A percentile compares a stretch with the other conserved stretches of the same genome.
These are phyloP conservation scores for Boletus tomentosulus DNA, from an alignment of 768 basidiomycete genomes.

Conservation along the genomic window DNA sequence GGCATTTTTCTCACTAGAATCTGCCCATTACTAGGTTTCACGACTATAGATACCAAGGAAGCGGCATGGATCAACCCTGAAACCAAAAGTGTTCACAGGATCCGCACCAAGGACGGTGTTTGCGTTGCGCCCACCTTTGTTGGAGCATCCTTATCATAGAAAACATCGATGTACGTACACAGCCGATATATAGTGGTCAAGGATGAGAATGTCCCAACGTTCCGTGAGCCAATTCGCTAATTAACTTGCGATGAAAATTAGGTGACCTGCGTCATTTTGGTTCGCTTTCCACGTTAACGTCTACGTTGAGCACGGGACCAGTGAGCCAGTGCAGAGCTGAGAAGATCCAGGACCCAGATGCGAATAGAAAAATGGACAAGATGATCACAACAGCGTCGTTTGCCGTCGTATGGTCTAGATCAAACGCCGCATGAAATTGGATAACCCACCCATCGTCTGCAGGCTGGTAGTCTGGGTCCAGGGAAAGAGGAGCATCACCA, in stretches of 20 bases:
- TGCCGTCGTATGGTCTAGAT: neutral
- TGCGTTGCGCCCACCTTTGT: constrained; percentile 77
- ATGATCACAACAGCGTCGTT: constrained; percentile 29
- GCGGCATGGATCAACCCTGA: constrained; percentile 91
- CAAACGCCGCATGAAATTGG: neutral
- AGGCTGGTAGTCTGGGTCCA: constrained; percentile 8
- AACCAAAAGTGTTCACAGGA: constrained; percentile 75
- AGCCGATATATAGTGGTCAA: neutral
- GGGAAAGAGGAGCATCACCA: constrained; percentile 34
- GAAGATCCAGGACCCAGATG: constrained; percentile 31
- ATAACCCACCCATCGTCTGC: constrained; percentile 33
- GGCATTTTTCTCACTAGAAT: constrained; percentile 1
- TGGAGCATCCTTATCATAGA: constrained; percentile 89
- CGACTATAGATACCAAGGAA: constrained; percentile 69
- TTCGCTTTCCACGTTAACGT: neutral
- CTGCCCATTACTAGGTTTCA: constrained; percentile 56
- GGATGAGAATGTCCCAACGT: neutral
- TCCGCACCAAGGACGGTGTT: constrained; percentile 81
- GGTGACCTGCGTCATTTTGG: neutral
- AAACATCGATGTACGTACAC: constrained; percentile 10
- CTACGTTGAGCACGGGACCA: constrained; percentile 32
- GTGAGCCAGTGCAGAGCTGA: constrained; percentile 35
- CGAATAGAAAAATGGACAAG: constrained; percentile 28
- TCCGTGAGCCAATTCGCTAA: neutral
- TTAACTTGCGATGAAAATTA: neutral